These are phyloP conservation scores for Plenodomus lindquistii DNA, from an alignment of 2,329 filamentous ascomycete species.

Conservation along the genomic window DNA sequence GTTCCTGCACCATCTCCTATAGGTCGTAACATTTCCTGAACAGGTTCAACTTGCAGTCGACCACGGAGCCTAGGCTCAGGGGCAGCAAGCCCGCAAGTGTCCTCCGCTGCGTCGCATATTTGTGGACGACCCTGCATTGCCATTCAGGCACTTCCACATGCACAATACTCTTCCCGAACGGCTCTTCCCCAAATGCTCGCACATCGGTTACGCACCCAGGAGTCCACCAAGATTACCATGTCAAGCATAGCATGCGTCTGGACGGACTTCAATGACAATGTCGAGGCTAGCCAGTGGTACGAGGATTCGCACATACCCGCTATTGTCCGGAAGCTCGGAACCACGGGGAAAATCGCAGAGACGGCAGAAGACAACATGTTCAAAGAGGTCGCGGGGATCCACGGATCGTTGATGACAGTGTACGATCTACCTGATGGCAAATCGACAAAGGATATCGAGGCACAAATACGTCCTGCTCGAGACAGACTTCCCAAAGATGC, in stretches of 20 bases:
- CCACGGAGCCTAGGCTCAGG: not conserved
- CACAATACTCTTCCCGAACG: not conserved
- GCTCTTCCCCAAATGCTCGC: not conserved
- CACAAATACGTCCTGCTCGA: conserved; percentile 5
- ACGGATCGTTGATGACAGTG: conserved; percentile 13
- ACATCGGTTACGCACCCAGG: not conserved
- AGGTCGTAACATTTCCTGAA: not conserved
- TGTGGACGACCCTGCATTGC: not conserved
- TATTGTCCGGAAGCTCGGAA: conserved; percentile 8
- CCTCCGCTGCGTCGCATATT: not conserved
- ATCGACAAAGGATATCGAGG: conserved; percentile 8
- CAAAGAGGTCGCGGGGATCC: conserved; percentile 12
- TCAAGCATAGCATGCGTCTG: conserved; percentile 16
- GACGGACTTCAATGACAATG: conserved; percentile 12
- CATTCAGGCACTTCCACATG: not conserved
- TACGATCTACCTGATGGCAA: conserved; percentile 12
- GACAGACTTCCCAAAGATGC: conserved; percentile 8
- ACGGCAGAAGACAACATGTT: conserved; percentile 14
- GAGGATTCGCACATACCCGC: conserved; percentile 11
- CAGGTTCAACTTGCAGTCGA: not conserved
- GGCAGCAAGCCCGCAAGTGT: not conserved
- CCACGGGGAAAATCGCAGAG: conserved; percentile 10
- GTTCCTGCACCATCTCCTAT: not conserved
- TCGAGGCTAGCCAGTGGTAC: conserved; percentile 10
- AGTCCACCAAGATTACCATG: conserved; percentile 4